These are phyloP conservation scores for Leishmania martiniquensis DNA, from an alignment of 208 protist species.

Conservation along the genomic window DNA sequence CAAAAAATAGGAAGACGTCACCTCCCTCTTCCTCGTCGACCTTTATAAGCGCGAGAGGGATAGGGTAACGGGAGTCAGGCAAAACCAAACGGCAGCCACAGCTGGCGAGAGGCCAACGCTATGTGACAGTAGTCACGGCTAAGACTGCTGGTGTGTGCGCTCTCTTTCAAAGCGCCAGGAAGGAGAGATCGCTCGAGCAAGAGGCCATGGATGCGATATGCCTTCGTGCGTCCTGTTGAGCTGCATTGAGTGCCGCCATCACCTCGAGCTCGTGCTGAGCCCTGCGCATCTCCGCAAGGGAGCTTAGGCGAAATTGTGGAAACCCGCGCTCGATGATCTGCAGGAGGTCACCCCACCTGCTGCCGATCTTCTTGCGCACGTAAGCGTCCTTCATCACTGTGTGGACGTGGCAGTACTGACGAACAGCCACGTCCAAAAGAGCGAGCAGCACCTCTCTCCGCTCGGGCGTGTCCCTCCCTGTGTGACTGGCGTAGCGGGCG, in stretches of 20 bases:
- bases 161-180: slow-evolving; percentile 2
- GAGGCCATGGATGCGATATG: background rate
- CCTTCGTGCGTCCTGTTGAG: slow-evolving; percentile 7
- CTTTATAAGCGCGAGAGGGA: background rate
- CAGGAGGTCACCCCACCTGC: background rate
- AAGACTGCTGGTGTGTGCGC: background rate
- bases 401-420: slow-evolving; percentile 35
- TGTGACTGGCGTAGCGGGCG: slow-evolving; percentile 19
- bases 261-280: slow-evolving; percentile 18
- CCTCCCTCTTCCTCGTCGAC: background rate
- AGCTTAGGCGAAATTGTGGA: slow-evolving; percentile 1
- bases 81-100: background rate
- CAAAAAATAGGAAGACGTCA: background rate
- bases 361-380: slow-evolving; percentile 13
- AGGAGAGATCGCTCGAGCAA: slow-evolving; percentile 30
- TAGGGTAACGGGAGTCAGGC: background rate
- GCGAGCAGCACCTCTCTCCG: slow-evolving; percentile 20
- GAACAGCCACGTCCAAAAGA: slow-evolving; percentile 32
- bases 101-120: background rate
- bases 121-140: background rate
- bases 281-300: slow-evolving; percentile 11
- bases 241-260: slow-evolving; percentile 4
- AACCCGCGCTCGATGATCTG: slow-evolving; percentile 15
- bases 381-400: slow-evolving; percentile 15
- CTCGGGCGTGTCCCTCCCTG: background rate